Evolutionary conservation across 2,329 filamentous ascomycete genomes (phyloP).

Genomic region (Pseudodiploospora longispora): DNA sequence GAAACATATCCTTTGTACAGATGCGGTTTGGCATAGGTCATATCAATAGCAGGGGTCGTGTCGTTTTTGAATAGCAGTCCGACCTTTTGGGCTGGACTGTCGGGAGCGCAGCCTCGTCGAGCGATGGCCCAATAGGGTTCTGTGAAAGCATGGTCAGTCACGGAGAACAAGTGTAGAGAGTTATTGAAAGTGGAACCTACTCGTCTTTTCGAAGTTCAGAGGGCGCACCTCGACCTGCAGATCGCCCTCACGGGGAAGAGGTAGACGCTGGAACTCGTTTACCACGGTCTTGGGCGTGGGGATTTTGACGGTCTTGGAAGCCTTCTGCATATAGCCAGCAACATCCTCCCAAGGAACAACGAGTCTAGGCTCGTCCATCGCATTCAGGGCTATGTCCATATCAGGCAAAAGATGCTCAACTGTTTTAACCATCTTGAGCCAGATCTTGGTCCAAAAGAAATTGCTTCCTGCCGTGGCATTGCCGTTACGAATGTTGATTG

Average conservation of each 20-base stretch:
- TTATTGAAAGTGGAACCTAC: conserved; percentile 24
- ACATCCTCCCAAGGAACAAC: conserved; percentile 58
- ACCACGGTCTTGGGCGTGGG: conserved; percentile 35
- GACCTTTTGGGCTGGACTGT: conserved; percentile 49
- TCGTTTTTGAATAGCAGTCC: conserved; percentile 36
- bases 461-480: conserved; percentile 43
- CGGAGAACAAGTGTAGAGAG: not conserved
- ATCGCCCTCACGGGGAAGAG: conserved; percentile 28
- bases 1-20: conserved; percentile 49
- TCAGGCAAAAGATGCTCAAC: conserved; percentile 53
- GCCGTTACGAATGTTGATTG: conserved; percentile 48
- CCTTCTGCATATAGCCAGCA: conserved; percentile 43
- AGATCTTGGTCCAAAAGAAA: conserved; percentile 52
- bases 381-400: conserved; percentile 59
- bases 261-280: conserved; percentile 34
- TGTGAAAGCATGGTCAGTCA: conserved; percentile 15
- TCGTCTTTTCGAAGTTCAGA: conserved; percentile 44
- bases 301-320: conserved; percentile 39
- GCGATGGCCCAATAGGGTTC: conserved; percentile 51
- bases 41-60: conserved; percentile 35
- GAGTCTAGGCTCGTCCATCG: conserved; percentile 59
- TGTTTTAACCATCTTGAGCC: conserved; percentile 44
- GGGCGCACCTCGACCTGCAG: conserved; percentile 24
- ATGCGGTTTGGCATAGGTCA: conserved; percentile 38
- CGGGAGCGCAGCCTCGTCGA: conserved; percentile 52